These are phyloP conservation scores for Neocatenulostroma microsporum DNA, from an alignment of 2,329 filamentous ascomycete species.

Conservation along the genomic window DNA sequence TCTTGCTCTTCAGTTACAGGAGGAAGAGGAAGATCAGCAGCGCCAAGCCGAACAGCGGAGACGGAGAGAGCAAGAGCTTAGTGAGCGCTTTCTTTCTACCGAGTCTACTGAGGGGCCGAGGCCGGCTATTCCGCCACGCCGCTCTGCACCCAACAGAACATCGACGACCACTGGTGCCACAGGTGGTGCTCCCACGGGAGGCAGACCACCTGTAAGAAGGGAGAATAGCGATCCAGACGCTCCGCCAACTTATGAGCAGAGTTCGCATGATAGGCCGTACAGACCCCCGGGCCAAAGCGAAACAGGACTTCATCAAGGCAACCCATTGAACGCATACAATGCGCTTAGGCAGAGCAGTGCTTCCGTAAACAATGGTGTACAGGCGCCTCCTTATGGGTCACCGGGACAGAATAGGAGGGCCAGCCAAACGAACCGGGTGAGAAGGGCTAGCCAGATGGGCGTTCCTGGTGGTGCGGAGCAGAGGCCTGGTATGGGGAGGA, in stretches of 20 bases:
- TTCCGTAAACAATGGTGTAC: slow-evolving; percentile 14
- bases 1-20: slow-evolving; percentile 83
- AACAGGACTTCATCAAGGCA: slow-evolving; percentile 19
- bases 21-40: slow-evolving; percentile 80
- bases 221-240: slow-evolving; percentile 43
- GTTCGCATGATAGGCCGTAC: slow-evolving; percentile 50
- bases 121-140: slow-evolving; percentile 19
- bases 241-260: slow-evolving; percentile 60
- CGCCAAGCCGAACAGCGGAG: slow-evolving; percentile 51
- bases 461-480: too few species aligned
- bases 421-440: too few species aligned
- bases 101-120: slow-evolving; percentile 33
- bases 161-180: too few species aligned
- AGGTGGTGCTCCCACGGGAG: slow-evolving; percentile 1
- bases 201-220: not conserved
- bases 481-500: too few species aligned
- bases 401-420: too few species aligned
- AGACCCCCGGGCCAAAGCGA: slow-evolving; percentile 25
- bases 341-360: slow-evolving; percentile 19
- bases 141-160: slow-evolving; percentile 7
- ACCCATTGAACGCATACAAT: slow-evolving; percentile 28
- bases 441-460: too few species aligned
- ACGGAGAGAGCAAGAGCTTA: slow-evolving; percentile 58
- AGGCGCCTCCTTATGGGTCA: too few species aligned
- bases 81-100: slow-evolving; percentile 59